Evolutionary conservation across 306 rosid genomes (phyloP), one percentile per base, ranked within the genome.

Genomic region (Herpetospermum pedunculosum): DNA sequence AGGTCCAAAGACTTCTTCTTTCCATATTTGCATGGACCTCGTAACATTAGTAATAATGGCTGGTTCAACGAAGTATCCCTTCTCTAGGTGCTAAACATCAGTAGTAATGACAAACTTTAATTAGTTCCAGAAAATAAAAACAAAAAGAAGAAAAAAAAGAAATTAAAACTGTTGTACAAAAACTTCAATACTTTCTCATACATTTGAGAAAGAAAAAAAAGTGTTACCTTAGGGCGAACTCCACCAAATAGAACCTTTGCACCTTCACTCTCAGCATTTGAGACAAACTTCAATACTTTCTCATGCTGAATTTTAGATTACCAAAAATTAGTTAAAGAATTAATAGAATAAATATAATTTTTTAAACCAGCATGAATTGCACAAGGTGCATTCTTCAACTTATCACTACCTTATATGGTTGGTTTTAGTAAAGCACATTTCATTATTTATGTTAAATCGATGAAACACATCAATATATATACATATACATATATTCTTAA

Each of bases 1-100:
- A 64, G 99, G 99, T 76, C 97, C 99, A 59, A 94, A 94, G 37
- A 91, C 96, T 86, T 94, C 99, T 77, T 91, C 97, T 81, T 74
- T 88, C 99, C 99, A 94, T 76, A 94, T 91, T 91, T 94, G 96
- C 99, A 94, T 91, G 73, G 91, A 84, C 70, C 88, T 87, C 60
- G 91, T 89, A 73, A 94, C 96, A 76, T 88, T 88, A 50, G 87
- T 83, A 74, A 94, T 87, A 67, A 94, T 47, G 41, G 97, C 84
- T 55, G 99, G 97, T 84, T 91, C 86, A 72, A 94, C 4, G 26
- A 88, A 94, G 85, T 79, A 94, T 52, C 99, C 99, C 65, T 87
- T 94, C 81, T 87, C 85, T 48, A 91, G 87, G 87, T 94, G 97
- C 97, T 94, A 88, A 73, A 83, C 84, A 79, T 52, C 73, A n/a